Base-by-base conservation (phyloP, 148 eudicot species). In the Chenopodium formosanum region DNA sequence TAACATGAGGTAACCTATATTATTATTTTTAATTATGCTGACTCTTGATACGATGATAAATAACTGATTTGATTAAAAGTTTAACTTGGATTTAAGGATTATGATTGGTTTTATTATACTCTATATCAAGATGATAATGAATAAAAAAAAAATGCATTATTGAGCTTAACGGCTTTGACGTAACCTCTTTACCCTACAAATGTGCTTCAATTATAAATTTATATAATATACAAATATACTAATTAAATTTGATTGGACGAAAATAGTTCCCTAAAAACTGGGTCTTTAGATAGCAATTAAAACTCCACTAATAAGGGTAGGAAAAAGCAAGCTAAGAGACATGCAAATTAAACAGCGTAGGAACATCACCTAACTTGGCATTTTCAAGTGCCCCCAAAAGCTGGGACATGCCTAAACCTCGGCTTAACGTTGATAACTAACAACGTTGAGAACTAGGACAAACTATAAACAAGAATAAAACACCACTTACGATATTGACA, bases 381-480 rank as follows among this genome's bases (percentile, higher is more conserved):
- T 52, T 48, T 50, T 0, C 27, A 68, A 27, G 6, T 69, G 70
- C 62, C 70, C 70, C 63, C 80, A 31, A 77, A 77, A 78, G 63
- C 40, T 27, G 62, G 44, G 80, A 50, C 73, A 78, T 78, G 74
- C 73, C 65, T 16, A 44, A 16, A 40, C 32, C 65, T 67, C 72
- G 32, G 32, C 32, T 1, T 2, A 47, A 78, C 80, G 73, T 78
- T 78, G 73, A 13, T 25, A 67, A 10, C 9, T 2, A 6, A 40
- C 44, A 40, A 40, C 8, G 44, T 40, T 5, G 44, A 4, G 44
- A 40, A 40, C 44, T 40, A 40, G 44, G 44, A 40, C 5, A 40
- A 40, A 40, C 44, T 40, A 6, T 40, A 40, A 40, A 40, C 44
- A 40, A 40, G 6, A 34, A 34, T 34, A 31, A 31, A 31, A 31